Evolutionary conservation across 2,329 filamentous ascomycete genomes (phyloP).

Genomic region (Elsinoe necatrix): DNA sequence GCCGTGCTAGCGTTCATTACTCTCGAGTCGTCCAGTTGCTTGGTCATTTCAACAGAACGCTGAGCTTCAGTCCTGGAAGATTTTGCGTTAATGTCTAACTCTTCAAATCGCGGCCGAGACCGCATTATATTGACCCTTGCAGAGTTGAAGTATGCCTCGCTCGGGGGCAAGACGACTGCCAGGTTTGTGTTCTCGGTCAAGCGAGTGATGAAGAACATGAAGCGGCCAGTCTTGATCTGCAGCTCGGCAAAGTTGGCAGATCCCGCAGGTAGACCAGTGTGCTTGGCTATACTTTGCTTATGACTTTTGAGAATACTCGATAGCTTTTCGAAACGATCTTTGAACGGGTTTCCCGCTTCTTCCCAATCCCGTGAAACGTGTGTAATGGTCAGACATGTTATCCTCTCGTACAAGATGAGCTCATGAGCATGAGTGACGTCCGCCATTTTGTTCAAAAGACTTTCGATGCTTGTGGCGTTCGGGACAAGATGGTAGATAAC

Average conservation of each 20-base stretch:
- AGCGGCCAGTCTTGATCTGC: slow-evolving; percentile 69
- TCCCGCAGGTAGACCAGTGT: slow-evolving; percentile 71
- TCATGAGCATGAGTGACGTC: slow-evolving; percentile 86
- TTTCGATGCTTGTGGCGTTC: slow-evolving; percentile 80
- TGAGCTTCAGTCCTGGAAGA: slow-evolving; percentile 7
- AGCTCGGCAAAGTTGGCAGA: slow-evolving; percentile 73
- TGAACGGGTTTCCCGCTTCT: slow-evolving; percentile 66
- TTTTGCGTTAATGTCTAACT: slow-evolving; percentile 40
- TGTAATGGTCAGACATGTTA: slow-evolving; percentile 93
- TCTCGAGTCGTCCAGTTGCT: not conserved
- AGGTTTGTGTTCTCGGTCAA: slow-evolving; percentile 98
- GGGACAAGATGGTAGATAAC: slow-evolving; percentile 98
- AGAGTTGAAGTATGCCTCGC: slow-evolving; percentile 83
- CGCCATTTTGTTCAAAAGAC: slow-evolving; percentile 72
- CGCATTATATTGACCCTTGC: slow-evolving; percentile 85
- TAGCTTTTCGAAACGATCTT: slow-evolving; percentile 87
- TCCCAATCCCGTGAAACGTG: slow-evolving; percentile 73
- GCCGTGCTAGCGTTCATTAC: not conserved
- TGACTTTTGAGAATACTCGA: slow-evolving; percentile 98
- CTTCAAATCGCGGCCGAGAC: slow-evolving; percentile 71
- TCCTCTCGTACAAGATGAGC: slow-evolving; percentile 87
- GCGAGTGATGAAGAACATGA: slow-evolving; percentile 90
- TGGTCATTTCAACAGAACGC: not conserved
- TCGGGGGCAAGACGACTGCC: slow-evolving; percentile 81
- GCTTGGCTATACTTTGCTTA: slow-evolving; percentile 70